phyloP scores from a whole-genome alignment of 2,329 filamentous ascomycete species.

The Pseudogymnoascus sp. region DNA sequence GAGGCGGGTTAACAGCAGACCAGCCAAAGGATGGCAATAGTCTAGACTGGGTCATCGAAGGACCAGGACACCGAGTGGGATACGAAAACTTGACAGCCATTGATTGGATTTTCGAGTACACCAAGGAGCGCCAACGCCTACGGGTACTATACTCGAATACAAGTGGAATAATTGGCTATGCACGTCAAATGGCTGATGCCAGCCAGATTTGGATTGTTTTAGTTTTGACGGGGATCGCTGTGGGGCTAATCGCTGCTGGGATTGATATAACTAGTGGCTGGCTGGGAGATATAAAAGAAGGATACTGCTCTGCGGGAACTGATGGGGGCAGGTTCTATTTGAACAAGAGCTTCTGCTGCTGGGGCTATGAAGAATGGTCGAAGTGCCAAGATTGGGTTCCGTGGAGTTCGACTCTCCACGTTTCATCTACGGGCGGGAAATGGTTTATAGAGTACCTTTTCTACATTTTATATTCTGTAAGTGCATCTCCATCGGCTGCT shows the following conservation, averaged over 20 bases:
- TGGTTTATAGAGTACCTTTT: slow-evolving; percentile 86
- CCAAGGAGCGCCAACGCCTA: slow-evolving; percentile 84
- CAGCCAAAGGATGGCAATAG: slow-evolving; percentile 42
- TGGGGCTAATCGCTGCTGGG: slow-evolving; percentile 75
- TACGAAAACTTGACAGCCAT: slow-evolving; percentile 97
- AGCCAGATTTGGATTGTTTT: slow-evolving; percentile 91
- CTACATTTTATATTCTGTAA: slow-evolving; percentile 76
- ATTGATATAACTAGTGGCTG: slow-evolving; percentile 91
- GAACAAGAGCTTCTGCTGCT: slow-evolving; percentile 87
- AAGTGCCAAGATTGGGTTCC: slow-evolving; percentile 82
- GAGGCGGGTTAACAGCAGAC: slow-evolving; percentile 15
- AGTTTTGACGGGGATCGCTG: slow-evolving; percentile 75
- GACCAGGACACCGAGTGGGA: slow-evolving; percentile 79
- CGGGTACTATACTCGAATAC: slow-evolving; percentile 66
- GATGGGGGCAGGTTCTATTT: slow-evolving; percentile 87
- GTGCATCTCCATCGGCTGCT: slow-evolving; percentile 29
- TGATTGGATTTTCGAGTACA: slow-evolving; percentile 99
- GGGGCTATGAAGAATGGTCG: slow-evolving; percentile 76
- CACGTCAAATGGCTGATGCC: slow-evolving; percentile 69
- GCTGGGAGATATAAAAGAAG: slow-evolving; percentile 86
- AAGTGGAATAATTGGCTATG: slow-evolving; percentile 64
- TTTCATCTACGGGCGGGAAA: slow-evolving; percentile 58
- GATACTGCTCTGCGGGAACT: slow-evolving; percentile 70
- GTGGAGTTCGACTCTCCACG: slow-evolving; percentile 71
- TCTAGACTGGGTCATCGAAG: slow-evolving; percentile 83